Evolutionary conservation across 148 eudicot genomes (phyloP).

Genomic region (Spergularia bocconei): DNA sequence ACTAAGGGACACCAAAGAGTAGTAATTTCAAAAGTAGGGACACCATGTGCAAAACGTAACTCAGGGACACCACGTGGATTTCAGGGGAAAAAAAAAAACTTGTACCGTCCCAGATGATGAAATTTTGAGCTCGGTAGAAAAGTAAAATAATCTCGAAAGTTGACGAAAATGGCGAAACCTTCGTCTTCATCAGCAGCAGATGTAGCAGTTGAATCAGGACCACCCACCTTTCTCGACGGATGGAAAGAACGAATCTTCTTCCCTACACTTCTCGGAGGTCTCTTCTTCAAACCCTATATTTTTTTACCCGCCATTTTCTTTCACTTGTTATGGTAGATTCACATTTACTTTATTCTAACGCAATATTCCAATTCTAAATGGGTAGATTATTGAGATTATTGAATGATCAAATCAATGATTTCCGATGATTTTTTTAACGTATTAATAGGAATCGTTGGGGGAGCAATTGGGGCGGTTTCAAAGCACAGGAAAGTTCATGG

Average conservation of each 20-base stretch:
- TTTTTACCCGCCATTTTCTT: background rate
- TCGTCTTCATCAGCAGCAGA: slow-evolving; percentile 15
- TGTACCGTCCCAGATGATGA: background rate
- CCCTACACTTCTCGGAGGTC: slow-evolving; percentile 74
- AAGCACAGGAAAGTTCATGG: slow-evolving; percentile 72
- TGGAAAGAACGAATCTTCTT: slow-evolving; percentile 63
- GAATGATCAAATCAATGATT: background rate
- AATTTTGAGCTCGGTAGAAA: background rate
- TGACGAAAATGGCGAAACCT: slow-evolving; percentile 21
- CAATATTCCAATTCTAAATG: background rate
- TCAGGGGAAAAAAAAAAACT: too few species aligned
- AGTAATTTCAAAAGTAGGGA: too few species aligned
- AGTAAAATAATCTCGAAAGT: too few species aligned
- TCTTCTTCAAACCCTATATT: background rate
- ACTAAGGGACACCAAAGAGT: too few species aligned
- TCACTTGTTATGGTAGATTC: background rate
- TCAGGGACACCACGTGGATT: too few species aligned
- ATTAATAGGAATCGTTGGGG: slow-evolving; percentile 64
- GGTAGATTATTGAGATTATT: background rate
- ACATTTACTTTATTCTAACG: background rate
- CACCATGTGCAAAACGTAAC: too few species aligned
- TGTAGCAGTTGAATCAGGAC: slow-evolving; percentile 16
- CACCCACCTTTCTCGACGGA: slow-evolving; percentile 36
- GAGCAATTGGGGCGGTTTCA: slow-evolving; percentile 59
- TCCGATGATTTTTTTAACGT: background rate